These are phyloP conservation scores for Claviceps africana DNA, from an alignment of 2,329 filamentous ascomycete genomes.

Conservation along the genomic window DNA sequence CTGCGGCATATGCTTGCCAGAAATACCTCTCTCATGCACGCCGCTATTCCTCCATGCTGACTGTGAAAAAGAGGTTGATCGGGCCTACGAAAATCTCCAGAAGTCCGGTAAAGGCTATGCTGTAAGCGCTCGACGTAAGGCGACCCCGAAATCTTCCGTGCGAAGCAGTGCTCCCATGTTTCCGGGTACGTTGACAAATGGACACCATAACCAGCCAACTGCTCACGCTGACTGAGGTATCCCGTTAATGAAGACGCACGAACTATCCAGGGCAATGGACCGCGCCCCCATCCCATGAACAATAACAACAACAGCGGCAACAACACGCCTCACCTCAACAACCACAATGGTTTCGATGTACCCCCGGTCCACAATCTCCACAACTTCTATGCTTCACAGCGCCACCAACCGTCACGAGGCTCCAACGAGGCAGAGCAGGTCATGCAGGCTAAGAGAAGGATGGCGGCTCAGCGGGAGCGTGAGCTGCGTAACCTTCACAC, in stretches of 20 bases:
- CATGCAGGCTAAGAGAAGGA: constrained; percentile 97
- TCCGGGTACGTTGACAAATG: constrained; percentile 1
- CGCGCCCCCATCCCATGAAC: constrained; percentile 72
- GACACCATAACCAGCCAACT: constrained; percentile 1
- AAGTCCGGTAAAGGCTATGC: constrained; percentile 93
- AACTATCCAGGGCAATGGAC: constrained; percentile 44
- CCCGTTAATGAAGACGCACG: constrained; percentile 47
- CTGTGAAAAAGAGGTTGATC: constrained; percentile 67
- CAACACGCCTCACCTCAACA: constrained; percentile 35
- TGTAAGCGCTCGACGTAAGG: constrained; percentile 59
- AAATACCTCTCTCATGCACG: background rate
- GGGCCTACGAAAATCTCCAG: constrained; percentile 85
- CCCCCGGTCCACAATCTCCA: constrained; percentile 66
- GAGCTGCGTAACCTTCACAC: constrained; percentile 99
- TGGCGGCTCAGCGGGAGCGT: constrained; percentile 97
- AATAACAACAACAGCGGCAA: constrained; percentile 59
- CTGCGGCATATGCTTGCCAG: background rate
- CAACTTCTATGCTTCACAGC: constrained; percentile 87
- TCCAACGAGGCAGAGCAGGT: constrained; percentile 89
- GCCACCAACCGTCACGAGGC: constrained; percentile 75
- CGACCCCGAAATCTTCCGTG: constrained; percentile 6
- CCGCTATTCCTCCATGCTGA: background rate
- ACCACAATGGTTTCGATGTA: constrained; percentile 70
- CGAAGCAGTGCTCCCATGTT: constrained; percentile 6
- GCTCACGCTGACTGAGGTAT: constrained; percentile 11